Conservation (phyloP, 495 filamentous ascomycete species). For the Extremus antarcticus region DNA sequence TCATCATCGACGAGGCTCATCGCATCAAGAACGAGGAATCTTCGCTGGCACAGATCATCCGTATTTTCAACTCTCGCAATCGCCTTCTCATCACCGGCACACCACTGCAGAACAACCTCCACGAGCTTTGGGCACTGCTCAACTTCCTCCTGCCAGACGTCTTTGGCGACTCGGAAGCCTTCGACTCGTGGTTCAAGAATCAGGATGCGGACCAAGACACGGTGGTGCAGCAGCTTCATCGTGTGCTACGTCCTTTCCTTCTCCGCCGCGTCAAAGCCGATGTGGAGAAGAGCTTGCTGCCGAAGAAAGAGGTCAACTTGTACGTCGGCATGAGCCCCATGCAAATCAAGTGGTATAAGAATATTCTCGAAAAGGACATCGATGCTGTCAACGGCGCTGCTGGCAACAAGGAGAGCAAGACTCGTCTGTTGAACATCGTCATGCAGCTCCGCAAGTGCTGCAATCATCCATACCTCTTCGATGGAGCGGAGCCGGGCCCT, state of each 20-base stretch:
- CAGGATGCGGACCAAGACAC: slow-evolving; percentile 85
- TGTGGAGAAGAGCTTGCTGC: slow-evolving; percentile 94
- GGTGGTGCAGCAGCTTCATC: slow-evolving; percentile 94
- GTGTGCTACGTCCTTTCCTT: slow-evolving; percentile 86
- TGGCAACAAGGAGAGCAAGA: slow-evolving; percentile 97
- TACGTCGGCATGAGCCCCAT: slow-evolving; percentile 99
- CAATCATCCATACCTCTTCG: slow-evolving; percentile 97
- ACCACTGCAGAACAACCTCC: slow-evolving; percentile 94
- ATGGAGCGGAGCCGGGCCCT: slow-evolving; percentile 93
- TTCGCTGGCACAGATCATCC: slow-evolving; percentile 90
- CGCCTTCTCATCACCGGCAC: slow-evolving; percentile 94
- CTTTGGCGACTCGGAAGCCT: slow-evolving; percentile 94
- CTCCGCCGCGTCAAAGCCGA: slow-evolving; percentile 95
- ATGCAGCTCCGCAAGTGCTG: slow-evolving; percentile 99
- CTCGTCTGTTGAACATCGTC: slow-evolving; percentile 95
- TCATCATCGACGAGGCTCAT: slow-evolving; percentile 98
- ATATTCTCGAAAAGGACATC: slow-evolving; percentile 98
- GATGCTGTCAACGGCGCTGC: slow-evolving; percentile 96
- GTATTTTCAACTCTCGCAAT: slow-evolving; percentile 92
- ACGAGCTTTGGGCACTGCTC: slow-evolving; percentile 97
- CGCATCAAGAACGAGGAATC: slow-evolving; percentile 99
- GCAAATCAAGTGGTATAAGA: slow-evolving; percentile 99
- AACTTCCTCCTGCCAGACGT: slow-evolving; percentile 97
- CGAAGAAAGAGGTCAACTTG: slow-evolving; percentile 95
- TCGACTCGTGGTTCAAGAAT: slow-evolving; percentile 92